Base-by-base conservation (phyloP, 208 protist species). In the Crithidia fasciculata region DNA sequence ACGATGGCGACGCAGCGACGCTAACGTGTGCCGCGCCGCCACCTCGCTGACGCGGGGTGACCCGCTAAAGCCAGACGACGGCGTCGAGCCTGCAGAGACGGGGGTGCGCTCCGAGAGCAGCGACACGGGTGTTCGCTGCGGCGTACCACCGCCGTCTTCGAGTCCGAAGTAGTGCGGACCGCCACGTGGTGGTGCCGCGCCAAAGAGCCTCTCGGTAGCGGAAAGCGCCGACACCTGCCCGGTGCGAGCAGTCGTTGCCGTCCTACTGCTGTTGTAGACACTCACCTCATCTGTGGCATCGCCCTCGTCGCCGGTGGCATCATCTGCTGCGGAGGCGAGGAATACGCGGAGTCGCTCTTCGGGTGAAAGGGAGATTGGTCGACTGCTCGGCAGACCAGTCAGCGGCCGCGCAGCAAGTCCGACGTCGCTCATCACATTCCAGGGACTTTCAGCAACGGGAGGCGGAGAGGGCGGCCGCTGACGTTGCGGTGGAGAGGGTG, bases 1-100 rank as follows among this genome's bases (percentile, higher is more conserved):
- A n/a, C 68, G 74, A 8, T 80, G 68, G 8, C 74, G 74, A 40
- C 39, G 64, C 69, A 80, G 67, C 9, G 68, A 70, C 28, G 67
- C 63, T 45, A 71, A 68, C 19, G 58, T 64, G 68, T 80, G 62
- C 15, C 74, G 74, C 52, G 67, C 74, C 10, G 68, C 62, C 54
- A 65, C 68, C 47, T 63, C 68, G 53, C 67, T 59, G 40, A 65
- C 47, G 40, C 36, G 62, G 37, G 74, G 74, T 3, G 74, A 80
- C 37, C 40, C 18, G 37, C 65, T 40, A 61, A 61, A 7, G 41
- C 52, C 40, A 19, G 65, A 70, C 16, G 54, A 70, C n/a, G 63
- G 63, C 16, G 63, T 69, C 36, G 52, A 57, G 15, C 7, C 37
- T 16, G n/a, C 63, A 8, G 41, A 70, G 0, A 18, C 2, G 4